phyloP scores from a whole-genome alignment of 139 green algal species.

The Closterium sp. region DNA sequence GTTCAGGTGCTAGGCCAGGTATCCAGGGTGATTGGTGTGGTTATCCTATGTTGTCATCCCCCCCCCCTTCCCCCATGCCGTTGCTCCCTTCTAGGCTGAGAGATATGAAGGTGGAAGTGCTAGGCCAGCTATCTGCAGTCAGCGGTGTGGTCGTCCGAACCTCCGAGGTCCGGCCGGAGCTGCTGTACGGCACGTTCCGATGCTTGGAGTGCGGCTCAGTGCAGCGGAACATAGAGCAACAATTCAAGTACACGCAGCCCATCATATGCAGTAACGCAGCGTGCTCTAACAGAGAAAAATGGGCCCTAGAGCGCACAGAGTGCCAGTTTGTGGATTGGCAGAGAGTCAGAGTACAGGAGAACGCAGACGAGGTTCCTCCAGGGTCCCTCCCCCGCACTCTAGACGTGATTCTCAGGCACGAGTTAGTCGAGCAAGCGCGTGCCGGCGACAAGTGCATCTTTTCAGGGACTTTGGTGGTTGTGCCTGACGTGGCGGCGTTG shows the following conservation, averaged over 20 bases:
- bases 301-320: constrained; percentile 79
- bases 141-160: constrained; percentile 91
- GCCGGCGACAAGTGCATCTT: constrained; percentile 90
- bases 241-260: constrained; percentile 95
- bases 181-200: constrained; percentile 86
- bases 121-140: constrained; percentile 64
- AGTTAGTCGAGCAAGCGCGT: constrained; percentile 88
- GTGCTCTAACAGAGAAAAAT: constrained; percentile 85
- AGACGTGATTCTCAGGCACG: constrained; percentile 92
- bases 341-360: constrained; percentile 94
- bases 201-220: constrained; percentile 77
- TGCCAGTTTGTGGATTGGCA: constrained; percentile 98
- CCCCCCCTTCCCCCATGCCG: too few relatives aligned
- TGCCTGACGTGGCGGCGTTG: constrained; percentile 86
- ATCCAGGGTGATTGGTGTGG: constrained; percentile 73
- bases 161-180: constrained; percentile 91
- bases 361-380: constrained; percentile 76
- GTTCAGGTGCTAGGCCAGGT: constrained; percentile 60
- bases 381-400: constrained; percentile 90
- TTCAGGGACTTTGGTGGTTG: constrained; percentile 87
- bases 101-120: constrained; percentile 49
- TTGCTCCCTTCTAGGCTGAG: constrained; percentile 37
- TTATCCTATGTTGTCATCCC: constrained; percentile 63
- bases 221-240: constrained; percentile 83
- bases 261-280: constrained; percentile 81